Evolutionary conservation across 371 early-diverging fungal species (phyloP).

Genomic region (Funneliformis caledonium): DNA sequence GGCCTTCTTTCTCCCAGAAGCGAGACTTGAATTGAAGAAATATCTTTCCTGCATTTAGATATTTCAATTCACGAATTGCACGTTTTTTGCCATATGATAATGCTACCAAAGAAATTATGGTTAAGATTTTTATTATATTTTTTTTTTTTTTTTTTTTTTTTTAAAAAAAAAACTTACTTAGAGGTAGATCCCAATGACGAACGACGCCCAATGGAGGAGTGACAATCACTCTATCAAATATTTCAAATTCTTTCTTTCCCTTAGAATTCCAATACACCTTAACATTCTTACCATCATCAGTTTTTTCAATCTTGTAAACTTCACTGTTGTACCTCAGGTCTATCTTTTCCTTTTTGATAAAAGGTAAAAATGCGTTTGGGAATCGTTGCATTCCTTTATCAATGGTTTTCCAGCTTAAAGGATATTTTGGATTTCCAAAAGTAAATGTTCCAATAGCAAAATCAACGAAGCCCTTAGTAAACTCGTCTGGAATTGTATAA

Average conservation of each 20-base stretch:
- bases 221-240: slow-evolving; percentile 11
- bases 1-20: neutral
- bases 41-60: neutral
- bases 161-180: neutral
- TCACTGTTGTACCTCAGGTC: neutral
- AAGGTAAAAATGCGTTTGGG: slow-evolving; percentile 2
- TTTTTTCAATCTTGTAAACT: slow-evolving; percentile 20
- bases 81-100: slow-evolving; percentile 1
- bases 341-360: neutral
- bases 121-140: no score
- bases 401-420: slow-evolving; percentile 4
- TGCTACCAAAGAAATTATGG: neutral
- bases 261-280: slow-evolving; percentile 3
- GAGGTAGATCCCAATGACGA: slow-evolving; percentile 23
- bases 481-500: neutral
- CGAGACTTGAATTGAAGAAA: slow-evolving; percentile 5
- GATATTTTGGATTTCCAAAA: neutral
- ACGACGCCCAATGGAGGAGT: slow-evolving; percentile 5
- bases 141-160: no score
- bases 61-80: slow-evolving; percentile 4
- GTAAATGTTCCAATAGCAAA: neutral
- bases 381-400: slow-evolving; percentile 31
- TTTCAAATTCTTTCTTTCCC: neutral
- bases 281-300: neutral
- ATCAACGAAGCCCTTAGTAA: neutral